Percentiles rank a stretch among this genome's conserved stretches.
Conservation (phyloP, 768 basidiomycete species). For the Rhodotorula kratochvilovae region DNA sequence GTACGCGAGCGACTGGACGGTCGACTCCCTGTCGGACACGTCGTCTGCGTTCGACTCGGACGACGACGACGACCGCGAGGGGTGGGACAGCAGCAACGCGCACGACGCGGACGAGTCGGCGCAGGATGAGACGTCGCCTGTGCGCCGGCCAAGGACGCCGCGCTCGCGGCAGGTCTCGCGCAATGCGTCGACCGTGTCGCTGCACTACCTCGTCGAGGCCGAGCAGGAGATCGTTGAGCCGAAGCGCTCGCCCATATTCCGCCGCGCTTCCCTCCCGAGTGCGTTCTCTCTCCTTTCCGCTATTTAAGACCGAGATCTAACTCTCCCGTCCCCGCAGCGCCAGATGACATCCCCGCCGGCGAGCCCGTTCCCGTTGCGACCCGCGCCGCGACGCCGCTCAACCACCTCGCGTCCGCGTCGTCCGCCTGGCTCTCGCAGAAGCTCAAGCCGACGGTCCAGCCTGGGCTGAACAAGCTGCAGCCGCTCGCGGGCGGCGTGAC, state of each 20-base stretch:
- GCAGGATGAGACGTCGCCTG: constrained; percentile 5
- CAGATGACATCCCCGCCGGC: background rate
- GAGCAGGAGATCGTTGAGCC: constrained; percentile 4
- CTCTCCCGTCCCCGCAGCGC: background rate
- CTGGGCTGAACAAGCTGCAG: constrained; percentile 26
- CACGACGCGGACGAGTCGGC: constrained; percentile 7
- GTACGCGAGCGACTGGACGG: constrained; percentile 17
- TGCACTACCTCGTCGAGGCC: constrained; percentile 30
- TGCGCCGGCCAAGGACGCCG: background rate
- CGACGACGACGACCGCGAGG: background rate
- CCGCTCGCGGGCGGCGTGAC: constrained; percentile 12
- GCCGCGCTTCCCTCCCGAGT: background rate
- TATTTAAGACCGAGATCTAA: background rate
- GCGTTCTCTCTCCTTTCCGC: background rate
- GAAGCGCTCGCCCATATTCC: background rate
- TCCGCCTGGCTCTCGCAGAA: constrained; percentile 31
- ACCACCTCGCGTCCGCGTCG: constrained; percentile 5
- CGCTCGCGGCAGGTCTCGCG: constrained; percentile 12
- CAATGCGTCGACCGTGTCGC: constrained; percentile 30
- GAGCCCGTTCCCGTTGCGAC: background rate
- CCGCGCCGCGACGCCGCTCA: background rate
- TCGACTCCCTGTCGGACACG: background rate
- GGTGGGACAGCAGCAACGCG: background rate
- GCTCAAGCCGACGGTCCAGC: constrained; percentile 24
- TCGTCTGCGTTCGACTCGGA: background rate